These are phyloP conservation scores for Senecio squalidus DNA, from an alignment of 140 eudicot species.

Conservation along the genomic window DNA sequence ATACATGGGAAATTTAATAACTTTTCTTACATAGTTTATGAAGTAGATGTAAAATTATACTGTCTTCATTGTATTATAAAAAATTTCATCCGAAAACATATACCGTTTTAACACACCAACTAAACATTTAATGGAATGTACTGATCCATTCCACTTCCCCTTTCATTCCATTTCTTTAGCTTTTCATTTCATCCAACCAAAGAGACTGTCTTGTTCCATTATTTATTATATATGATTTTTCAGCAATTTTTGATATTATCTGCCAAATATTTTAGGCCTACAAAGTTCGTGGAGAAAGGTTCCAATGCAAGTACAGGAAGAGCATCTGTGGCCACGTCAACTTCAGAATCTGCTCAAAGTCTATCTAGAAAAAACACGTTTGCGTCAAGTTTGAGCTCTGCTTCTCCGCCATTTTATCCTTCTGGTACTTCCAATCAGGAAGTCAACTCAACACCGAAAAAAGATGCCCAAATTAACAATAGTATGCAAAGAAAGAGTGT, in stretches of 20 bases:
- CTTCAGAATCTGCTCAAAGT: constrained; percentile 39
- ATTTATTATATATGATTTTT: neutral
- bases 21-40: neutral
- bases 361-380: constrained; percentile 45
- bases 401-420: constrained; percentile 98
- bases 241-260: neutral
- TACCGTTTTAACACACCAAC: neutral
- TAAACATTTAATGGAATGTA: neutral
- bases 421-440: constrained; percentile 75
- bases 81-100: too few relatives aligned
- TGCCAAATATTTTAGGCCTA: constrained; percentile 32
- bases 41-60: too few relatives aligned
- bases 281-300: constrained; percentile 49
- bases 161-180: too few relatives aligned
- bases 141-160: neutral
- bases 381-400: constrained; percentile 72
- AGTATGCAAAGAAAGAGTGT: constrained; percentile 45
- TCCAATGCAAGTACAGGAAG: constrained; percentile 50
- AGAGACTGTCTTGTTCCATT: neutral
- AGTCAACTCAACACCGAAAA: constrained; percentile 35
- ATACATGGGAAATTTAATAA: neutral
- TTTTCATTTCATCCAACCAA: neutral
- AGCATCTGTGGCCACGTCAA: constrained; percentile 42
- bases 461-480: constrained; percentile 43
- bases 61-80: too few relatives aligned